Evolutionary conservation across 1,284 basidiomycete genomes (phyloP), one percentile per base, ranked within the genome.

Genomic region (Phellinidium pouzarii): DNA sequence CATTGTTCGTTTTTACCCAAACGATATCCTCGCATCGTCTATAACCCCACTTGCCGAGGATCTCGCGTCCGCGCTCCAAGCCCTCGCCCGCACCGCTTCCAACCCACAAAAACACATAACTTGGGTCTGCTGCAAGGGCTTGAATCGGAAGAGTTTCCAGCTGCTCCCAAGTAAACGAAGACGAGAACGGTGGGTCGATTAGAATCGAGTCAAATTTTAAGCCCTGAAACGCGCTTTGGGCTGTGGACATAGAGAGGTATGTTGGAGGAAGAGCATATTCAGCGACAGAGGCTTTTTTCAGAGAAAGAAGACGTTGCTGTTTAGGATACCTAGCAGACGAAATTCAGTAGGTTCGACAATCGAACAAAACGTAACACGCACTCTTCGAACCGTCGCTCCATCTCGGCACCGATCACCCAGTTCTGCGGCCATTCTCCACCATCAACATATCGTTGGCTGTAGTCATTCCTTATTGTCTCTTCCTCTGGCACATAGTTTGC

Each of bases 101-200:
- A 1, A 98, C 94, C 95, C 96, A 99, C 49, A 99, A 74, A 65
- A 97, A 95, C 11, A 99, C 78, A 60, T 97, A 99, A 31, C 87
- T 87, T 0, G 93, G 94, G 61, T 95, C 94, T 0, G 92, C 87
- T 0, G 91, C 88, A 19, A 98, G 77, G 29, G 80, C 75, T 0
- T 93, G 86, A 44, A 98, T 77, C 0, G 93, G 93, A 1, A 97
- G 71, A 11, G 83, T 79, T 48, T 89, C 84, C 1, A 94, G 79
- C 46, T 87, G 77, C 34, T 84, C 81, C 91, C 91, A 99, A 1
- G 82, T 80, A 69, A 90, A 94, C 0, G 82, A 80, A 4, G 84
- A 85, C 1, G 80, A 82, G 62, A 91, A 86, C 0, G 92, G 91
- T 0, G 94, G 94, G 64, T 94, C 91, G 57, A 99, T 80, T 53